Evolutionary conservation across 768 basidiomycete genomes (phyloP), one percentile per base, ranked within the genome.

Genomic region (Cystobasidium tubakii): DNA sequence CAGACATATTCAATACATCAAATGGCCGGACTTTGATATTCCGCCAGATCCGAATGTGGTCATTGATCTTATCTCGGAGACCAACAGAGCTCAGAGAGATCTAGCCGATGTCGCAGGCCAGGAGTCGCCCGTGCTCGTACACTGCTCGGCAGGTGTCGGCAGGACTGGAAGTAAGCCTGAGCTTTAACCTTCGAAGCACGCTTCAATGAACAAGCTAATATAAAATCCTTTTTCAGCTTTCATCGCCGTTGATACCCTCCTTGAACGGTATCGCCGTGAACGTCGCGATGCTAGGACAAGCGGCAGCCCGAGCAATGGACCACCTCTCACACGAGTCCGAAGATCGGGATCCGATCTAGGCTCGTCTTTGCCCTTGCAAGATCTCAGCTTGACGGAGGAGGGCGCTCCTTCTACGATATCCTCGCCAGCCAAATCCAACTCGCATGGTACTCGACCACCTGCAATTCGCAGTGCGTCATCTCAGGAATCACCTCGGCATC

Each of bases 21-120:
- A 89, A 44, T 98, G 95, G 95, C 92, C 94, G 1, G 95, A 98
- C 78, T 89, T 97, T 84, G 93, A 93, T 80, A 92, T 98, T 15
- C 95, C 95, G 0, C 87, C 89, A 15, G 87, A 91, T 73, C 88
- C 94, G 0, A 83, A 86, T 7, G 89, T 88, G 7, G 83, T 97
- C 23, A 82, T 96, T 50, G 83, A 85, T 17, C 85, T 98, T 27
- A 86, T 96, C 66, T 85, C 84, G 74, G 87, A 88, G 75, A 88
- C 92, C n/a, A 88, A 86, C 75, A 10, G 55, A 36, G 69, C 55
- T 19, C 63, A 71, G 27, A n/a, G 54, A 15, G 44, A 43, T 54
- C 31, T 43, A 21, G 57, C 33, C 13, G 78, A 78, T 1, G 79
- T 81, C 1, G 74, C 77, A 62, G 21, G 17, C 0, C 70, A 64